Evolutionary conservation across 2,329 filamentous ascomycete species (phyloP).

Genomic region (Arachnopeziza araneosa): DNA sequence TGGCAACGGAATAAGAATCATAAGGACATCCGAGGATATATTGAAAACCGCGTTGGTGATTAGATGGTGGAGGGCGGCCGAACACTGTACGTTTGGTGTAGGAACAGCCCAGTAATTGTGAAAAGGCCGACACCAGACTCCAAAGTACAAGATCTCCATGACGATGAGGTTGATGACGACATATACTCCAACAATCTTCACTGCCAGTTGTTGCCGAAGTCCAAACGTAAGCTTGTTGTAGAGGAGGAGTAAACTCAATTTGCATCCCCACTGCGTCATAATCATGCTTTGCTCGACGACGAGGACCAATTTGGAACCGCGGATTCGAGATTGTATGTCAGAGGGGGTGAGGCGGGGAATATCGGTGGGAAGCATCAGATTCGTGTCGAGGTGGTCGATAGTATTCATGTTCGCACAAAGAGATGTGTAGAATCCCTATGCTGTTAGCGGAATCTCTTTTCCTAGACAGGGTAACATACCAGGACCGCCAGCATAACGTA

Average conservation of each 20-base stretch:
- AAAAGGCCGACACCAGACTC: slow-evolving; percentile 52
- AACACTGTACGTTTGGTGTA: slow-evolving; percentile 42
- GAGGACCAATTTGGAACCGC: slow-evolving; percentile 57
- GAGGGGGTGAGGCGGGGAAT: slow-evolving; percentile 39
- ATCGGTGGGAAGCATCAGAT: slow-evolving; percentile 49
- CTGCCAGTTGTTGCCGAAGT: slow-evolving; percentile 40
- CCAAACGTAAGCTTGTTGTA: slow-evolving; percentile 50
- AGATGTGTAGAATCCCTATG: slow-evolving; percentile 44
- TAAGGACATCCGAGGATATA: slow-evolving; percentile 53
- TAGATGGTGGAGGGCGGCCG: slow-evolving; percentile 49
- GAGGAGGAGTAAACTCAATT: slow-evolving; percentile 51
- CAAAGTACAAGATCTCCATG: slow-evolving; percentile 45
- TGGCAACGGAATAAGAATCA: slow-evolving; percentile 53
- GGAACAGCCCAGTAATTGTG: slow-evolving; percentile 53
- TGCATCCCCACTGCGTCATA: slow-evolving; percentile 50
- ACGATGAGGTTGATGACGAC: slow-evolving; percentile 42
- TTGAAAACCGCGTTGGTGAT: slow-evolving; percentile 56
- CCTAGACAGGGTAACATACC: slow-evolving; percentile 31
- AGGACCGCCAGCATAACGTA: slow-evolving; percentile 49
- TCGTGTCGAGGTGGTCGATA: slow-evolving; percentile 49
- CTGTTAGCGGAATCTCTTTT: background rate
- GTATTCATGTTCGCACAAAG: slow-evolving; percentile 52
- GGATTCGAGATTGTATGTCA: slow-evolving; percentile 18
- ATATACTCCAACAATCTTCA: slow-evolving; percentile 46
- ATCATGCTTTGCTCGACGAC: slow-evolving; percentile 59